Evolutionary conservation across 2,329 filamentous ascomycete species (phyloP), one percentile per base, ranked within the genome.

Genomic region (Penicillium sp.): DNA sequence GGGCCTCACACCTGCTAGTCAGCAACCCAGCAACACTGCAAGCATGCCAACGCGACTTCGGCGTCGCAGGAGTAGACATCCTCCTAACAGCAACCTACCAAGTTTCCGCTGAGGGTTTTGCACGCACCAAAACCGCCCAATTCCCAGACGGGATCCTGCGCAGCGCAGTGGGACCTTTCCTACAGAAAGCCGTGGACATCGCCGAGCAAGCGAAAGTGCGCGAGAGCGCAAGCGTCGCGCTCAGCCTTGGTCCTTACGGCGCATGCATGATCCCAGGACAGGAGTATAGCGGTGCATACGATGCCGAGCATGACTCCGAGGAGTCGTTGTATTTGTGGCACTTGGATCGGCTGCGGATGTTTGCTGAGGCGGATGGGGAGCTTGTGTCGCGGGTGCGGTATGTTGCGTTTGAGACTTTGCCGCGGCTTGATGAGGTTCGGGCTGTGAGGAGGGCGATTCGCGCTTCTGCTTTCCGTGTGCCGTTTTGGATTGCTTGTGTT

Each of bases 51-150:
- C 60, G 62, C 45, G 76, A 77, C 55, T 84, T 84, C 62, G 73
- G 69, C 45, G 52, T 61, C 7, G 75, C 78, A 2, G 81, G 80
- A 32, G 77, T 78, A 48, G 80, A 86, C 60, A 72, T 87, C 26
- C 65, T 86, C 19, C 73, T 83, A 41, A 85, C 81, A 9, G 82
- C 82, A 7, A 87, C 83, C 0, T 87, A 87, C 63, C 83, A 86
- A 61, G 70, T 78, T 1, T 83, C 79, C 0, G 63, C 74, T 7
- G 69, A 77, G 10, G 82, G 78, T 0, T 84, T 85, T 56, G 63
- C 65, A 3, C 69, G 68, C 33, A 83, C 80, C 1, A 71, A 63
- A 31, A 74, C 70, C 1, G 17, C 64, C 0, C 56, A 67, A 2
- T 71, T 66, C 40, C 74, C 77, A 0, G 21, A 68, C 4, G 78